A percentile compares a stretch with the other conserved stretches of the same genome.
These are phyloP conservation scores for Blepharisma undulans DNA, from an alignment of 169 alveolate species.

Conservation along the genomic window DNA sequence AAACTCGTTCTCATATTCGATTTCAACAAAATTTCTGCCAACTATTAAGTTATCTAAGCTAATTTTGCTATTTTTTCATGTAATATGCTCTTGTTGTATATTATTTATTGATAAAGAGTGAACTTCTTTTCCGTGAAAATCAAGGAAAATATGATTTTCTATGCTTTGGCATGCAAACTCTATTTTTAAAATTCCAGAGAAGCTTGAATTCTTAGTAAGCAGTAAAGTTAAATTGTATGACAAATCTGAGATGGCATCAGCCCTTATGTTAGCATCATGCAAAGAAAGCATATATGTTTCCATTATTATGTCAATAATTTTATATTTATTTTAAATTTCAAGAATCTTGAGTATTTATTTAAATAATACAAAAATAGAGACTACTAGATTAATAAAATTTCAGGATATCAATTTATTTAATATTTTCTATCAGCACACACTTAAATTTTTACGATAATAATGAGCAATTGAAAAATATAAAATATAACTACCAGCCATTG, in stretches of 20 bases:
- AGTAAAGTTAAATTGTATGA: neutral
- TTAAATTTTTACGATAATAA: no score
- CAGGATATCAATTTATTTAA: no score
- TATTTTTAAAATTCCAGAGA: neutral
- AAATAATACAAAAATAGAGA: no score
- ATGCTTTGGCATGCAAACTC: neutral
- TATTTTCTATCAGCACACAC: no score
- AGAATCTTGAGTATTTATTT: no score
- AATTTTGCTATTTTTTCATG: neutral
- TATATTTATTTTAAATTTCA: no score
- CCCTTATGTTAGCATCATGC: neutral
- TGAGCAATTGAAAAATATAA: no score
- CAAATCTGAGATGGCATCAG: neutral
- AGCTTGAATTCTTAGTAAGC: neutral
- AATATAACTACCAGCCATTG: no score
- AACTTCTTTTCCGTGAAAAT: neutral
- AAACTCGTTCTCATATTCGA: neutral
- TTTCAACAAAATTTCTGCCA: constrained; percentile 20
- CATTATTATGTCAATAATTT: no score
- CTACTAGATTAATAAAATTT: no score
- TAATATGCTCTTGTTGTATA: neutral
- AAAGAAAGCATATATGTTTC: neutral
- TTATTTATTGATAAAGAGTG: neutral
- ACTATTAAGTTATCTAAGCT: neutral
- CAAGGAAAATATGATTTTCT: neutral